These are phyloP conservation scores for Phylloporus scabripes DNA, from an alignment of 768 basidiomycete species.

Conservation along the genomic window DNA sequence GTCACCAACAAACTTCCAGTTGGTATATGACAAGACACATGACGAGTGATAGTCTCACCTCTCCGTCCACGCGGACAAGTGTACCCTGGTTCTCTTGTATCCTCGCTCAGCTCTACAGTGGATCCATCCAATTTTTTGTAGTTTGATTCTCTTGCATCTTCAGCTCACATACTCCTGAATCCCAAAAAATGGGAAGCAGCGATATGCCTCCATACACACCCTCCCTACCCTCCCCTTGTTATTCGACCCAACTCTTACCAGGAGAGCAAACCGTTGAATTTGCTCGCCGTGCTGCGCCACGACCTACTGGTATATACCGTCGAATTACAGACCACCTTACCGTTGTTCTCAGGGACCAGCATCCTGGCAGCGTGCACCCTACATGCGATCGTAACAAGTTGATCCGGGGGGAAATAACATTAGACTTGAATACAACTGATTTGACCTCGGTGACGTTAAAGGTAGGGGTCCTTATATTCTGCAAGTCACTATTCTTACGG, in stretches of 20 bases:
- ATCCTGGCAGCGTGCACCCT: conserved; percentile 19
- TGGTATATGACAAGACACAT: too few species aligned
- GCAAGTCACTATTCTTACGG: neutral
- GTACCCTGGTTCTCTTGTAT: too few species aligned
- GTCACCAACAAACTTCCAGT: too few species aligned
- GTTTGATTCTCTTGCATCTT: neutral
- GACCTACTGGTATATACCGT: conserved; percentile 19
- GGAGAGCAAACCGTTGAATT: conserved; percentile 49
- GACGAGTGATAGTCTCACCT: too few species aligned
- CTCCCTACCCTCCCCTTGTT: conserved; percentile 47
- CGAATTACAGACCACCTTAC: conserved; percentile 27
- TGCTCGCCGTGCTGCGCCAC: conserved; percentile 25
- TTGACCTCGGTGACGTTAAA: conserved; percentile 19
- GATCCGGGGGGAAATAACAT: conserved; percentile 21
- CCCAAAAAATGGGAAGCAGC: conserved; percentile 6
- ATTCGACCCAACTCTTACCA: conserved; percentile 45
- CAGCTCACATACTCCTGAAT: neutral
- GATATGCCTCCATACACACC: conserved; percentile 52
- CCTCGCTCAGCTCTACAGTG: neutral
- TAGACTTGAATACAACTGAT: conserved; percentile 6
- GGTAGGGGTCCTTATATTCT: conserved; percentile 9
- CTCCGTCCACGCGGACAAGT: too few species aligned
- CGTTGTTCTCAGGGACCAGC: conserved; percentile 21
- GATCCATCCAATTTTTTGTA: neutral
- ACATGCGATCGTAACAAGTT: conserved; percentile 17